phyloP scores from a whole-genome alignment of 768 basidiomycete genomes.

The Dacryopinax primogenitus region DNA sequence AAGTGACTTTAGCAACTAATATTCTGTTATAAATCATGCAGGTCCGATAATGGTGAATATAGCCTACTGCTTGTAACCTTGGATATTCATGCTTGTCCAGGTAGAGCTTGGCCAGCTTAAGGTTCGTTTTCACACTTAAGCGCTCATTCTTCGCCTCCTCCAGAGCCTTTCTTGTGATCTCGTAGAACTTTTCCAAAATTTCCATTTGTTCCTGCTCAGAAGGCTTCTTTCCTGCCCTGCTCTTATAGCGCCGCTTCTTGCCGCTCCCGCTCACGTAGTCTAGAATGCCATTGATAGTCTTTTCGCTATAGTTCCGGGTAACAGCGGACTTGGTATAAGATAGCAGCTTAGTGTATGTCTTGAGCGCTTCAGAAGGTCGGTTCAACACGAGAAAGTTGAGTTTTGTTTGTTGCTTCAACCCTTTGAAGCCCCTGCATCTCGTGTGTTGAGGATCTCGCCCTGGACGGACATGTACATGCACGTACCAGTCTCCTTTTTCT shows the following conservation, averaged over 20 bases:
- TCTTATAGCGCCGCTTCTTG: constrained; percentile 27
- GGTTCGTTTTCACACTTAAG: constrained; percentile 84
- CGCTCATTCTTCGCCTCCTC: constrained; percentile 97
- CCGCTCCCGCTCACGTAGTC: constrained; percentile 89
- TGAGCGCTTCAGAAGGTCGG: constrained; percentile 70
- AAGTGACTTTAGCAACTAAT: constrained; percentile 15
- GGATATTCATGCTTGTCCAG: constrained; percentile 83
- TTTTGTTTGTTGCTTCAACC: constrained; percentile 94
- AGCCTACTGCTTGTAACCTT: constrained; percentile 61
- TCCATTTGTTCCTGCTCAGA: constrained; percentile 50
- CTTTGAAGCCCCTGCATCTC: constrained; percentile 96
- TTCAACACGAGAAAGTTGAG: constrained; percentile 68
- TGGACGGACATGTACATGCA: no score
- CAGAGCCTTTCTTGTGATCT: constrained; percentile 76
- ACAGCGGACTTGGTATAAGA: constrained; percentile 93
- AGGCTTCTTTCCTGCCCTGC: constrained; percentile 33
- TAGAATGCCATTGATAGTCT: constrained; percentile 94
- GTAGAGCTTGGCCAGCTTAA: constrained; percentile 96
- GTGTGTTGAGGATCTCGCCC: no score
- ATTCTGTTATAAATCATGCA: not conserved
- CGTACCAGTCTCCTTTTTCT: constrained; percentile 89
- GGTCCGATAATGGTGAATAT: not conserved
- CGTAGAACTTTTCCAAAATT: constrained; percentile 88
- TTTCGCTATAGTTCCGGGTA: constrained; percentile 92
- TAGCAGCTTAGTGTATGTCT: constrained; percentile 73